phyloP scores from a whole-genome alignment of 768 basidiomycete species.

The Russula foetens region DNA sequence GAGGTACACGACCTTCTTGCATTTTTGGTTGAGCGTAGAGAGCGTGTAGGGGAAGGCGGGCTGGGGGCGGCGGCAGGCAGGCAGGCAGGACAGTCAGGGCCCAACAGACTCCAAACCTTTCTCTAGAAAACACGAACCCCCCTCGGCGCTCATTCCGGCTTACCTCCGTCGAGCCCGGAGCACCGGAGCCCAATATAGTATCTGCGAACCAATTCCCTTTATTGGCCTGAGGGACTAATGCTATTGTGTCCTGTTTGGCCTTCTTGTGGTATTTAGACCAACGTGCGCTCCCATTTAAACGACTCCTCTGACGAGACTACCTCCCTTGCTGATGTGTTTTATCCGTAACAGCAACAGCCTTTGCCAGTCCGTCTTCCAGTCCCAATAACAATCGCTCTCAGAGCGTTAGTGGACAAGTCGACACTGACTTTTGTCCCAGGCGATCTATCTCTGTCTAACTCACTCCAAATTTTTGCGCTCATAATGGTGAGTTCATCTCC shows the following conservation, averaged over 20 bases:
- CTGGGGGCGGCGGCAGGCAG: not conserved
- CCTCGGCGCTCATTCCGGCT: not conserved
- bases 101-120: not conserved
- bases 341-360: constrained; percentile 11
- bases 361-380: constrained; percentile 17
- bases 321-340: constrained; percentile 20
- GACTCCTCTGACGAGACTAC: constrained; percentile 6
- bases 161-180: not conserved
- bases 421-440: constrained; percentile 17
- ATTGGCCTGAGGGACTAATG: constrained; percentile 5
- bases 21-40: constrained; percentile 31
- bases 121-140: not conserved
- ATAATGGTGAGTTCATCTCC: constrained; percentile 7
- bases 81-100: not conserved
- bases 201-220: constrained; percentile 1
- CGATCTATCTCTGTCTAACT: constrained; percentile 2
- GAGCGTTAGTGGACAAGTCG: constrained; percentile 22
- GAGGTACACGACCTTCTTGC: constrained; percentile 78
- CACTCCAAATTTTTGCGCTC: not conserved
- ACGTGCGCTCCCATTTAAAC: constrained; percentile 10
- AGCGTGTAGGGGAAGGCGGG: too few relatives aligned
- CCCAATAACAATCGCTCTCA: constrained; percentile 21
- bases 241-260: constrained; percentile 19
- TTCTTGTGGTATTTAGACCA: constrained; percentile 10
- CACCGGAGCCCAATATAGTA: not conserved